Evolutionary conservation across 352 stramenopile species (phyloP).

Genomic region (Phytophthora ramorum): DNA sequence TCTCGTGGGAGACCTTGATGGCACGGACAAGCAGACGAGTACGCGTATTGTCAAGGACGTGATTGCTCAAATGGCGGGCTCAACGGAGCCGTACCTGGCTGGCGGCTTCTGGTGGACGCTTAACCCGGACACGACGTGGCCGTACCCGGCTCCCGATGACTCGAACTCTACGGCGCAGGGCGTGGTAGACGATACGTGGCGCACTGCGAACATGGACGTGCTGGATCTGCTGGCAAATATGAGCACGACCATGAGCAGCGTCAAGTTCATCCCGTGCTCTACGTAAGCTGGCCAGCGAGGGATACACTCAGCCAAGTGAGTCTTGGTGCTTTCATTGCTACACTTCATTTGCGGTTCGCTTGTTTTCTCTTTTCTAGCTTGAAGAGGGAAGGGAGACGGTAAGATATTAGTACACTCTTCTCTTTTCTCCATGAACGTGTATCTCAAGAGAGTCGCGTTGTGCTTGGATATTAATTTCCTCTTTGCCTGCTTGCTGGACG

Average conservation of each 20-base stretch:
- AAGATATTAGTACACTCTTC: conserved; percentile 42
- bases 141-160: conserved; percentile 76
- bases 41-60: conserved; percentile 72
- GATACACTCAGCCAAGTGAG: conserved; percentile 21
- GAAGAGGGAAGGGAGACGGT: conserved; percentile 24
- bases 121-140: conserved; percentile 82
- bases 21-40: conserved; percentile 67
- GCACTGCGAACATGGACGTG: conserved; percentile 72
- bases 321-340: conserved; percentile 37
- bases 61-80: conserved; percentile 67
- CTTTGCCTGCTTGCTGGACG: background rate
- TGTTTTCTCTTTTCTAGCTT: conserved; percentile 33
- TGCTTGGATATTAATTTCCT: conserved; percentile 25
- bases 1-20: conserved; percentile 64
- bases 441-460: background rate
- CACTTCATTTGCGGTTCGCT: conserved; percentile 36
- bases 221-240: conserved; percentile 66
- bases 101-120: conserved; percentile 86
- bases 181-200: conserved; percentile 80
- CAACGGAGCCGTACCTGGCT: conserved; percentile 54
- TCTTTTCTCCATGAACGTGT: conserved; percentile 13
- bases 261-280: conserved; percentile 76
- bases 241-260: conserved; percentile 64
- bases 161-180: conserved; percentile 59
- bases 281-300: conserved; percentile 29